These are phyloP conservation scores for Globisporangium mamillatum DNA, from an alignment of 352 stramenopile species.

Conservation along the genomic window DNA sequence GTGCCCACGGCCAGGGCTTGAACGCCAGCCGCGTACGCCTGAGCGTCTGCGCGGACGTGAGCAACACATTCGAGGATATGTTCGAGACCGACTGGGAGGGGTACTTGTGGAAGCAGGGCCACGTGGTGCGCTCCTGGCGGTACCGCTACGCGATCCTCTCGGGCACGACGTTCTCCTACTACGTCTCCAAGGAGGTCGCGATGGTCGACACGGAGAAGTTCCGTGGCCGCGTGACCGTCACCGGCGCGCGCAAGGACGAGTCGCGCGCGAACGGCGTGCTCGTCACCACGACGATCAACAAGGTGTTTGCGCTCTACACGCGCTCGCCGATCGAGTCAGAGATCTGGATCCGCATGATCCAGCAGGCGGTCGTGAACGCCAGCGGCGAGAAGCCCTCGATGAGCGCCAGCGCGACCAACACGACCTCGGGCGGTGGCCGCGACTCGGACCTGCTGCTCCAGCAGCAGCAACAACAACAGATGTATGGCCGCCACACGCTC, in stretches of 20 bases:
- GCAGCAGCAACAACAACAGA: constrained; percentile 22
- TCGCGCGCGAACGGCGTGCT: constrained; percentile 69
- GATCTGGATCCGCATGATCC: constrained; percentile 84
- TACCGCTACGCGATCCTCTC: constrained; percentile 83
- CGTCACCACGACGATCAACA: constrained; percentile 87
- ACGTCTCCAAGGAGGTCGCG: constrained; percentile 77
- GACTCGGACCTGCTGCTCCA: constrained; percentile 49
- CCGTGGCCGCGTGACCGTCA: constrained; percentile 76
- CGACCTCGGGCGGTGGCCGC: constrained; percentile 25
- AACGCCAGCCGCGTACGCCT: constrained; percentile 32
- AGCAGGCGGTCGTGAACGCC: constrained; percentile 65
- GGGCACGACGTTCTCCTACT: constrained; percentile 80
- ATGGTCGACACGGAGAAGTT: constrained; percentile 82
- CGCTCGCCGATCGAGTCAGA: constrained; percentile 77
- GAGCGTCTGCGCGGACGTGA: constrained; percentile 72
- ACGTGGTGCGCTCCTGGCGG: constrained; percentile 83
- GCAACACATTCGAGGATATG: constrained; percentile 72
- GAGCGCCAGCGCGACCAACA: constrained; percentile 49
- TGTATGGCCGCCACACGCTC: constrained; percentile 21
- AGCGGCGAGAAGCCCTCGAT: constrained; percentile 44
- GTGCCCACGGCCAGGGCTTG: neutral
- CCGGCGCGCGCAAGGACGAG: constrained; percentile 61
- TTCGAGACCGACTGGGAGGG: constrained; percentile 88
- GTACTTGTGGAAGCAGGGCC: constrained; percentile 86
- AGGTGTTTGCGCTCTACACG: constrained; percentile 83